phyloP scores from a whole-genome alignment of 306 rosid species.

The Gleditsia sinensis region DNA sequence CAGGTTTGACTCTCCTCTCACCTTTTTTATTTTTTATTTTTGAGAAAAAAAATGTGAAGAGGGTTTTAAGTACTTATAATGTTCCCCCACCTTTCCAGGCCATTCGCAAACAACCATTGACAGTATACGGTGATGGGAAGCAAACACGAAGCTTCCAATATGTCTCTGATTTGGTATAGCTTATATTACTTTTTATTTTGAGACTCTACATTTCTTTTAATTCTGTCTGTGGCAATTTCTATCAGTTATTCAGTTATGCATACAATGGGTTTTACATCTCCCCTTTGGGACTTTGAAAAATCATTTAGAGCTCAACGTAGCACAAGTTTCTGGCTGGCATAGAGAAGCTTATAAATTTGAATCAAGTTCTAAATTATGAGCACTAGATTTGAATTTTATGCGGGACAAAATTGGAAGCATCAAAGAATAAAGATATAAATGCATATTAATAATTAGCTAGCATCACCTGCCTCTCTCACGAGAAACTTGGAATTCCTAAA shows the following conservation, averaged over 20 bases:
- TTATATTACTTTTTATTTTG: neutral
- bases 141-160: constrained; percentile 99
- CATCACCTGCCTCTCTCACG: constrained; percentile 1
- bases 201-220: constrained; percentile 7
- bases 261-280: neutral
- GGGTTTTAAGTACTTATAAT: neutral
- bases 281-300: neutral
- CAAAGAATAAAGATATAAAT: constrained; percentile 20
- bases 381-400: neutral
- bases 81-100: constrained; percentile 52
- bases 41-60: neutral
- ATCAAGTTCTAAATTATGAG: constrained; percentile 21
- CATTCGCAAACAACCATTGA: constrained; percentile 87
- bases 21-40: neutral
- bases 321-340: neutral
- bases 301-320: neutral
- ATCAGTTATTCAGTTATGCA: constrained; percentile 37
- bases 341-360: neutral
- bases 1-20: constrained; percentile 57
- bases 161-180: constrained; percentile 89
- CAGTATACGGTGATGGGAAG: constrained; percentile 96
- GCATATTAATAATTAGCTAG: constrained; percentile 6
- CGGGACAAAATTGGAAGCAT: constrained; percentile 11
- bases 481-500: constrained; percentile 7
- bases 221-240: neutral